These are phyloP conservation scores for Saposhnikovia divaricata DNA, from an alignment of 129 eudicot genomes.

Conservation along the genomic window DNA sequence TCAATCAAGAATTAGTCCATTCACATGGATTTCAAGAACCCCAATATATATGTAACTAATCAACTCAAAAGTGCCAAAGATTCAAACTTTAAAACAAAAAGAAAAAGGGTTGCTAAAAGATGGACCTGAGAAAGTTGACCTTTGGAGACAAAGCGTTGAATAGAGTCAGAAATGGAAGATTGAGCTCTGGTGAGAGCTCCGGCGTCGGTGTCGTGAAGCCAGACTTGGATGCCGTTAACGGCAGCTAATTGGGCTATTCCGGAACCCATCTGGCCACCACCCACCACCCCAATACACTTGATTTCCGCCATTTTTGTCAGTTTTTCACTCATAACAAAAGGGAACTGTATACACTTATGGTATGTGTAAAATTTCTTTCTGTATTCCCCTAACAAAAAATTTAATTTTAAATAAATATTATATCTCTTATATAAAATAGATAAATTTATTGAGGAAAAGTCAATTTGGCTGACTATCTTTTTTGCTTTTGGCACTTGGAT, in stretches of 20 bases:
- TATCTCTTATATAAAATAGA: too few relatives aligned
- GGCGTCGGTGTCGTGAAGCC: constrained; percentile 57
- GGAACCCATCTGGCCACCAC: constrained; percentile 98
- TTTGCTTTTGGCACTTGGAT: too few relatives aligned
- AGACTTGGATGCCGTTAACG: constrained; percentile 58
- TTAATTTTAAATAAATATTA: too few relatives aligned
- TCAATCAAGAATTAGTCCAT: not conserved
- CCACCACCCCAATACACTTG: constrained; percentile 64
- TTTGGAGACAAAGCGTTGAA: constrained; percentile 65
- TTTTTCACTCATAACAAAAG: not conserved
- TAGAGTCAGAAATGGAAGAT: constrained; percentile 35
- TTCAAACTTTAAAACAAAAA: not conserved
- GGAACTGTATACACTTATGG: not conserved
- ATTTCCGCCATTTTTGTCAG: constrained; percentile 33
- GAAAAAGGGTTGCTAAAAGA: not conserved
- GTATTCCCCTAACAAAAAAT: too few relatives aligned
- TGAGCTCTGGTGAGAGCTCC: constrained; percentile 46
- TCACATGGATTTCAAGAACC: not conserved
- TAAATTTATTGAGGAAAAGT: too few relatives aligned
- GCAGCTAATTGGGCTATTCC: constrained; percentile 94
- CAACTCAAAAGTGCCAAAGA: not conserved
- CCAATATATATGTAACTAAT: not conserved
- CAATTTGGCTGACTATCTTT: too few relatives aligned
- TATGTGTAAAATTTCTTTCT: not conserved
- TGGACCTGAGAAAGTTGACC: constrained; percentile 61